Evolutionary conservation across 441 rosid genomes (phyloP).

Genomic region (Erysimum cheiri): DNA sequence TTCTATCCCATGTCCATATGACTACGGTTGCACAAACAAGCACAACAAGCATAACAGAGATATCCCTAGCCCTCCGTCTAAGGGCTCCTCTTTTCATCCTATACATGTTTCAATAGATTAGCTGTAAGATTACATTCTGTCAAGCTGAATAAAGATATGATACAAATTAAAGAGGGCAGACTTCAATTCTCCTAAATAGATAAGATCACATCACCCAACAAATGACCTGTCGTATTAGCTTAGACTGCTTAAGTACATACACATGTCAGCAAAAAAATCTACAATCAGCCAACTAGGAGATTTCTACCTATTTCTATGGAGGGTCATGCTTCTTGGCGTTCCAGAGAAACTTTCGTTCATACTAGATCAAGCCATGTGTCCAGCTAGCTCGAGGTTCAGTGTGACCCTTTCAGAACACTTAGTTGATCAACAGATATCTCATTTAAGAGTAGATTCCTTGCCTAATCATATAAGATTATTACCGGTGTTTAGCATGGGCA

Average conservation of each 20-base stretch:
- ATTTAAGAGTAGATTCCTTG: slow-evolving; percentile 31
- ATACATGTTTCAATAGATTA: slow-evolving; percentile 26
- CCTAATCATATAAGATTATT: slow-evolving; percentile 29
- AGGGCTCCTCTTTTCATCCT: slow-evolving; percentile 77
- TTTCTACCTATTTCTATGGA: slow-evolving; percentile 45
- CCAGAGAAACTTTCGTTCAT: slow-evolving; percentile 39
- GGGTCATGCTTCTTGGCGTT: slow-evolving; percentile 40
- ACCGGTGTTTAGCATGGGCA: slow-evolving; percentile 17
- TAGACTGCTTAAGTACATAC: slow-evolving; percentile 6
- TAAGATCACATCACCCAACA: slow-evolving; percentile 21
- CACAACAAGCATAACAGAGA: slow-evolving; percentile 68
- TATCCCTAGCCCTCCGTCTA: slow-evolving; percentile 58
- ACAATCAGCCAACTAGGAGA: slow-evolving; percentile 29
- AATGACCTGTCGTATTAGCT: neutral
- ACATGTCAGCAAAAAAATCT: slow-evolving; percentile 25
- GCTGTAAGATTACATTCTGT: slow-evolving; percentile 13
- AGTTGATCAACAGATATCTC: slow-evolving; percentile 37
- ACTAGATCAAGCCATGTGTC: slow-evolving; percentile 41
- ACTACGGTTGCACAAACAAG: slow-evolving; percentile 63
- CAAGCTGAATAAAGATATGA: slow-evolving; percentile 7
- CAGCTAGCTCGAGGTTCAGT: slow-evolving; percentile 32
- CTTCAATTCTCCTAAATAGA: slow-evolving; percentile 6
- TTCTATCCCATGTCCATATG: slow-evolving; percentile 76
- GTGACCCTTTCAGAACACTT: slow-evolving; percentile 34
- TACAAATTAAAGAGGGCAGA: neutral